Percentiles rank a stretch among this genome's conserved stretches.
These are phyloP conservation scores for Tylopilus vinaceipallidus DNA, from an alignment of 768 basidiomycete species.

Conservation along the genomic window DNA sequence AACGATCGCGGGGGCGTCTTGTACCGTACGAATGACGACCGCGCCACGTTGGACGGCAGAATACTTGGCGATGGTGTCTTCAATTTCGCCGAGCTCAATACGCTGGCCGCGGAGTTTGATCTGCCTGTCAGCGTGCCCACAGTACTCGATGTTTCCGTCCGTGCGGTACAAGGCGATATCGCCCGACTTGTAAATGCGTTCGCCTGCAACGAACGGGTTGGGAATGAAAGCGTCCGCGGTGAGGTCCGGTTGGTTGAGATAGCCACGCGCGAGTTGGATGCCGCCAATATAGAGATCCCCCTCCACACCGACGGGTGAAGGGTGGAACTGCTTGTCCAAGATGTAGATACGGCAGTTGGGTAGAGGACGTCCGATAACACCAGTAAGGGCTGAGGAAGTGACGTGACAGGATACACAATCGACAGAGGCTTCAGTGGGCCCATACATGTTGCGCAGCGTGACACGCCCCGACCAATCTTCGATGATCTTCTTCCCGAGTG, in stretches of 20 bases:
- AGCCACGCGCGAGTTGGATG: constrained; percentile 21
- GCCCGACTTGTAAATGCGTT: constrained; percentile 32
- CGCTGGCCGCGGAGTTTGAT: constrained; percentile 35
- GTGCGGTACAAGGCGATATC: constrained; percentile 29
- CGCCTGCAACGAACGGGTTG: constrained; percentile 30
- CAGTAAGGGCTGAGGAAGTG: constrained; percentile 15
- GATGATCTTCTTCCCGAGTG: constrained; percentile 22
- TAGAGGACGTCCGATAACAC: constrained; percentile 32
- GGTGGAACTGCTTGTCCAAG: constrained; percentile 27
- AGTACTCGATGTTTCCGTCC: constrained; percentile 31
- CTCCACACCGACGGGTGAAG: constrained; percentile 29
- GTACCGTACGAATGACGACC: constrained; percentile 27
- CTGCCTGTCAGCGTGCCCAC: constrained; percentile 33
- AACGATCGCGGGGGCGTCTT: constrained; percentile 30
- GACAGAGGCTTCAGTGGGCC: constrained; percentile 32
- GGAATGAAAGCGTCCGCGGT: constrained; percentile 26
- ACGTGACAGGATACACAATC: constrained; percentile 30
- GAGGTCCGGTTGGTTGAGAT: constrained; percentile 27
- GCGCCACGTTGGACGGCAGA: constrained; percentile 19
- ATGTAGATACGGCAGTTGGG: constrained; percentile 31
- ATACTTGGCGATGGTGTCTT: constrained; percentile 29
- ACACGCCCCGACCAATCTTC: constrained; percentile 26
- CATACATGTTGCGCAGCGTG: constrained; percentile 33
- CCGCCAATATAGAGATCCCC: constrained; percentile 25
- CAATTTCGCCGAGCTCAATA: constrained; percentile 34